These are phyloP conservation scores for Stylonectria norvegica DNA, from an alignment of 2,329 filamentous ascomycete species.

Conservation along the genomic window DNA sequence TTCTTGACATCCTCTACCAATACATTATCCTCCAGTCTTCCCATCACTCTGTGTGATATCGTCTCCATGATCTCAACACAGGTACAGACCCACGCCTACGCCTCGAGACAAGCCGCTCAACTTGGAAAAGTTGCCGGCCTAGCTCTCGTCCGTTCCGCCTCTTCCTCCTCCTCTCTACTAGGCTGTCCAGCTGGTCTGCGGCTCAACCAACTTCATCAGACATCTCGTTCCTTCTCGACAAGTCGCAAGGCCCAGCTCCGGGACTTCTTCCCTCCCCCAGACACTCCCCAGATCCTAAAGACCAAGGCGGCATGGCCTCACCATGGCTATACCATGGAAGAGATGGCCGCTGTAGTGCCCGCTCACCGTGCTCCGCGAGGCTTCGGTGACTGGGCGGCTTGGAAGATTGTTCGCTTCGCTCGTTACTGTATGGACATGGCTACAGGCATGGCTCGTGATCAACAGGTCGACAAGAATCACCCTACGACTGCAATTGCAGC, in stretches of 20 bases:
- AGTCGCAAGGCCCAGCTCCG: conserved; percentile 44
- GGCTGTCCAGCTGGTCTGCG: conserved; percentile 11
- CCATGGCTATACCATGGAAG: conserved; percentile 69
- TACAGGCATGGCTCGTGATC: conserved; percentile 70
- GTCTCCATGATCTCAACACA: conserved; percentile 28
- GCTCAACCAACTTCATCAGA: conserved; percentile 19
- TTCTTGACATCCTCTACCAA: neutral
- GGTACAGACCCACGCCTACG: conserved; percentile 17
- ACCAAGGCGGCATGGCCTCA: conserved; percentile 68
- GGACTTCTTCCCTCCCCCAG: conserved; percentile 62
- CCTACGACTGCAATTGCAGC: conserved; percentile 54
- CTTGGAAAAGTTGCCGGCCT: conserved; percentile 24
- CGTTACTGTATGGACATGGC: conserved; percentile 78
- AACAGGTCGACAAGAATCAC: conserved; percentile 59
- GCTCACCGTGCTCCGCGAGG: conserved; percentile 73
- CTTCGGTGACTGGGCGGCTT: conserved; percentile 74
- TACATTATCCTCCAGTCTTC: conserved; percentile 11
- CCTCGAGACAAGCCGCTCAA: conserved; percentile 25
- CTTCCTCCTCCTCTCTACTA: conserved; percentile 11
- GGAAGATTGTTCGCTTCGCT: conserved; percentile 70
- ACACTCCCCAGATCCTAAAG: conserved; percentile 58
- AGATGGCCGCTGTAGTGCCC: conserved; percentile 72
- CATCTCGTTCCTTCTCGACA: conserved; percentile 45
- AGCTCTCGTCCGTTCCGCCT: conserved; percentile 14
- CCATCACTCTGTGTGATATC: too few relatives aligned